Evolutionary conservation across 2,329 filamentous ascomycete species (phyloP), one percentile per base, ranked within the genome.

Genomic region (Zymoseptoria pseudotritici): DNA sequence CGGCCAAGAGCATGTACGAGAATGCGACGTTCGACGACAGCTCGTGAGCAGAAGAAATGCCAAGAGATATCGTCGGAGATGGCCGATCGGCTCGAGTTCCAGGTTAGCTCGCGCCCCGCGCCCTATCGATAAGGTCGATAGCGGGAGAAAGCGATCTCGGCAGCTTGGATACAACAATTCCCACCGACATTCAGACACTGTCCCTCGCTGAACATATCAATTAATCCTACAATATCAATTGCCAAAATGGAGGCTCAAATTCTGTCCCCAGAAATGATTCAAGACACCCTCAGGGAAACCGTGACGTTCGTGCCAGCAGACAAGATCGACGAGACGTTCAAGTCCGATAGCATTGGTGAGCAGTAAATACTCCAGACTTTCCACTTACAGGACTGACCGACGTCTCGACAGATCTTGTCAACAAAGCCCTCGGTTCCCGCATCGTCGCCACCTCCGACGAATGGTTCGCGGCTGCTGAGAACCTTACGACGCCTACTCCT

Each of bases 381-480:
- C 26, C 26, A 20, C 29, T 29, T 51, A 11, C 49, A 10, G 13
- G 5, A 20, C 1, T 68, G 72, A 29, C 70, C 68, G 24, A 29
- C 20, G 11, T 52, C 55, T 61, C 31, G 54, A 10, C 60, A 81
- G 79, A 81, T 60, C 77, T 86, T 53, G 79, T 84, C 61, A 81
- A 79, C 65, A 78, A 76, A 21, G 74, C 77, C 11, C 77, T 81
- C 22, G 78, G 78, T 60, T 80, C 79, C n/a, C 73, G 75, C 61
- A 74, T 86, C 66, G 75, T 86, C 63, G 75, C 81, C 63, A 80
- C 78, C 73, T 83, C 80, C 63, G 81, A 86, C 73, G 83, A 86
- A 75, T 86, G 79, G 77, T 86, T 86, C 74, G 83, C 83, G 57
- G 75, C 78, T 2, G 83, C 82, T 56, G 74, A 76, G 9, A 86